Evolutionary conservation across 805 yeast species (phyloP).

Genomic region (Zygotorulaspora chibaensis): DNA sequence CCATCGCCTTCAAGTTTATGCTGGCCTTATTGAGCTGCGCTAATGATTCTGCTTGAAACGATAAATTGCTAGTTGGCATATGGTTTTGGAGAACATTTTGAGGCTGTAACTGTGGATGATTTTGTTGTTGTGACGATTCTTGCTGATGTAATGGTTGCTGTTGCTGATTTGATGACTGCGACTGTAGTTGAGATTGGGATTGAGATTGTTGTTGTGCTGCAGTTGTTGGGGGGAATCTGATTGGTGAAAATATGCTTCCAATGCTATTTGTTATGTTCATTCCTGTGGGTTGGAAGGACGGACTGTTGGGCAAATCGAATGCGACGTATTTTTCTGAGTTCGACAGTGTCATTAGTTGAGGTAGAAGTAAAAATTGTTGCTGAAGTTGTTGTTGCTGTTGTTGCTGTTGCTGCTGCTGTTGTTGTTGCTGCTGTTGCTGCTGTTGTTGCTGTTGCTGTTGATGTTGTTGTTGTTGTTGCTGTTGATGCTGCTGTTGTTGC

Average conservation of each 20-base stretch:
- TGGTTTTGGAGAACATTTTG: constrained; percentile 7
- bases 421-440: constrained; percentile 20
- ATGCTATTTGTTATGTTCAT: constrained; percentile 29
- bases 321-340: constrained; percentile 29
- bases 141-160: constrained; percentile 20
- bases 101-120: constrained; percentile 11
- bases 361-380: constrained; percentile 28
- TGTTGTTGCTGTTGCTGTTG: neutral
- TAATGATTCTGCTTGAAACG: constrained; percentile 20
- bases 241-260: constrained; percentile 26
- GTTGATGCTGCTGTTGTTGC: constrained; percentile 20
- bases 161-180: constrained; percentile 4
- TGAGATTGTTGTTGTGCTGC: constrained; percentile 21
- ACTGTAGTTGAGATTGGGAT: constrained; percentile 22
- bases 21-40: constrained; percentile 22
- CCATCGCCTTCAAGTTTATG: constrained; percentile 23
- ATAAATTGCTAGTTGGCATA: constrained; percentile 8
- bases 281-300: constrained; percentile 21
- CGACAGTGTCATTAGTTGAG: constrained; percentile 29
- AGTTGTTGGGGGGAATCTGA: constrained; percentile 14
- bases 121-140: constrained; percentile 13
- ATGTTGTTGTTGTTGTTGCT: constrained; percentile 3
- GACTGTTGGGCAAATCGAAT: constrained; percentile 19
- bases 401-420: constrained; percentile 13
- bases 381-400: constrained; percentile 26